Conservation (phyloP, 805 yeast species). For the Hanseniaspora thailandica region DNA sequence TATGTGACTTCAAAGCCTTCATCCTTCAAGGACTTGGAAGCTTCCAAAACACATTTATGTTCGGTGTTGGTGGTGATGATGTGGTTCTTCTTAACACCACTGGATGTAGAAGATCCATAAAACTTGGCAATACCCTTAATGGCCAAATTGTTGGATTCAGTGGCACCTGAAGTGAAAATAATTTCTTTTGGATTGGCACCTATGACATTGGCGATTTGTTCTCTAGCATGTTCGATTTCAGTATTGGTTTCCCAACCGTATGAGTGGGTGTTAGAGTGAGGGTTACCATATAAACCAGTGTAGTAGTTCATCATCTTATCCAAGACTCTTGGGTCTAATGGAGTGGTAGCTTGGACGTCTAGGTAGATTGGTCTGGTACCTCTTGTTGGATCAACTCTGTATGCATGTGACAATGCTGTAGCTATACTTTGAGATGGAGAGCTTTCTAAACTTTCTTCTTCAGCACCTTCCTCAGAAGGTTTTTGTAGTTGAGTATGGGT, state of each 20-base stretch:
- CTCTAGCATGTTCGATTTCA: constrained; percentile 80
- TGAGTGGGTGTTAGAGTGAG: constrained; percentile 92
- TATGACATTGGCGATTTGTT: constrained; percentile 68
- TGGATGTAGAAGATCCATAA: constrained; percentile 50
- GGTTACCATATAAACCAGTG: constrained; percentile 94
- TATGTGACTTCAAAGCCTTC: constrained; percentile 96
- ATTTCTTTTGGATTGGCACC: constrained; percentile 94
- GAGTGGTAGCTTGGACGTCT: constrained; percentile 98
- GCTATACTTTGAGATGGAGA: constrained; percentile 15
- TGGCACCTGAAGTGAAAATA: constrained; percentile 94
- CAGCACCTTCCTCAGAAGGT: constrained; percentile 19
- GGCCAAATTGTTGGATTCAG: constrained; percentile 91
- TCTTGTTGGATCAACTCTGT: constrained; percentile 31
- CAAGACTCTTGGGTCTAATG: constrained; percentile 91
- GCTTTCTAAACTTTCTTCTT: constrained; percentile 17
- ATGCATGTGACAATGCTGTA: constrained; percentile 30
- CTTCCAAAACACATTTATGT: constrained; percentile 97
- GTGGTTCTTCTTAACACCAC: constrained; percentile 49
- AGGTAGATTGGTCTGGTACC: constrained; percentile 87
- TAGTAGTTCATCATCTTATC: constrained; percentile 75
- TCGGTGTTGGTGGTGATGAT: constrained; percentile 94
- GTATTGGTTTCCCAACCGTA: constrained; percentile 98
- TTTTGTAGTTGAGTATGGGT: constrained; percentile 22
- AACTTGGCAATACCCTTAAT: constrained; percentile 92
- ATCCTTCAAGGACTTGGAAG: constrained; percentile 87